phyloP scores from a whole-genome alignment of 108 stramenopile genomes.

The Nitzschia inconspicua region DNA sequence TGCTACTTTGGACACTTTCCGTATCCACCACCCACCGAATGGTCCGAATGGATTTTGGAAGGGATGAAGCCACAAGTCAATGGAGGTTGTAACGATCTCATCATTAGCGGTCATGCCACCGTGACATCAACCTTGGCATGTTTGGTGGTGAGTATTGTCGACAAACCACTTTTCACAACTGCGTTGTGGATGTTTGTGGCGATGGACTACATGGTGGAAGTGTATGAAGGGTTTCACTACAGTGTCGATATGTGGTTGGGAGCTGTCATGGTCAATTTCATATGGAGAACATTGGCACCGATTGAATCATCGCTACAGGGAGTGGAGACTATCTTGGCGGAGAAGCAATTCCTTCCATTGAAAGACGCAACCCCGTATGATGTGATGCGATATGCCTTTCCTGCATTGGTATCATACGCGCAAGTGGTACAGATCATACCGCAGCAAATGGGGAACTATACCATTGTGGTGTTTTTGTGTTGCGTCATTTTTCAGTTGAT shows the following conservation, averaged over 20 bases:
- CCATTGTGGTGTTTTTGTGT: slow-evolving; percentile 41
- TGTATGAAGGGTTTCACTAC: slow-evolving; percentile 85
- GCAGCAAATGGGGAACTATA: slow-evolving; percentile 48
- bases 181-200: slow-evolving; percentile 69
- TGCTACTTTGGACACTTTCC: slow-evolving; percentile 74
- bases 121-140: slow-evolving; percentile 71
- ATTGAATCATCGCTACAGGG: slow-evolving; percentile 30
- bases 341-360: slow-evolving; percentile 20
- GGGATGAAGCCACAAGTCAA: slow-evolving; percentile 64
- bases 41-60: slow-evolving; percentile 61
- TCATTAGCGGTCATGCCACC: slow-evolving; percentile 82
- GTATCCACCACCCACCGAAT: slow-evolving; percentile 47
- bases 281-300: slow-evolving; percentile 50
- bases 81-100: slow-evolving; percentile 85
- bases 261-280: slow-evolving; percentile 56
- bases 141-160: slow-evolving; percentile 45
- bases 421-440: slow-evolving; percentile 48
- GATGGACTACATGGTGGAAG: slow-evolving; percentile 70
- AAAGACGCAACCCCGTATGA: slow-evolving; percentile 16
- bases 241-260: slow-evolving; percentile 77
- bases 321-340: slow-evolving; percentile 1
- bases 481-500: slow-evolving; percentile 39
- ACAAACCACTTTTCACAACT: slow-evolving; percentile 44
- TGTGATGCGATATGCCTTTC: slow-evolving; percentile 43
- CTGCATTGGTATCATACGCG: slow-evolving; percentile 48